These are phyloP conservation scores for Neurospora crassa DNA, from an alignment of 2,329 filamentous ascomycete genomes.

Conservation along the genomic window DNA sequence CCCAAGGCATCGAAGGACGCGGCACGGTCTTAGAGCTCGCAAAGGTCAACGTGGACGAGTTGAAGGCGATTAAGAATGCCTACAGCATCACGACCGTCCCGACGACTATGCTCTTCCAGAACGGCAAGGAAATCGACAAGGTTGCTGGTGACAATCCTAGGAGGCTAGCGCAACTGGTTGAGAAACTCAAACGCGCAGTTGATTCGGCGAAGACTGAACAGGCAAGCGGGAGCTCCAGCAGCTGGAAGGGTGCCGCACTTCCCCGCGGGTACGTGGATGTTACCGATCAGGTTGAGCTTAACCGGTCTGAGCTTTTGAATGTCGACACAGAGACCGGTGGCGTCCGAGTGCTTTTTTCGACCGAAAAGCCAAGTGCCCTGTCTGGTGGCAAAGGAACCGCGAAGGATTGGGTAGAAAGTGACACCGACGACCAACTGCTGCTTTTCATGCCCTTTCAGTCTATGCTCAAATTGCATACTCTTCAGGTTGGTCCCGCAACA, in stretches of 20 bases:
- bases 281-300: constrained; percentile 69
- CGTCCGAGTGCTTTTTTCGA: constrained; percentile 66
- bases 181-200: constrained; percentile 61
- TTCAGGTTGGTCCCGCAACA: constrained; percentile 41
- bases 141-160: constrained; percentile 65
- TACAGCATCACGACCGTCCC: constrained; percentile 73
- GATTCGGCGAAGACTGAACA: constrained; percentile 38
- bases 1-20: constrained; percentile 54
- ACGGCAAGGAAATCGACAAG: constrained; percentile 56
- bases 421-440: constrained; percentile 94
- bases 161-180: constrained; percentile 61
- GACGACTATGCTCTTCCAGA: constrained; percentile 84
- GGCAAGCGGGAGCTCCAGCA: constrained; percentile 32
- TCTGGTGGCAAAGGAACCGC: constrained; percentile 43
- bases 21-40: constrained; percentile 69
- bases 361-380: constrained; percentile 54
- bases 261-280: constrained; percentile 79
- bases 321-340: constrained; percentile 66
- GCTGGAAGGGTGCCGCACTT: constrained; percentile 66
- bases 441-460: constrained; percentile 85
- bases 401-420: constrained; percentile 88
- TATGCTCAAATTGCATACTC: constrained; percentile 79
- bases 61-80: constrained; percentile 61
- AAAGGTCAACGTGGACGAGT: constrained; percentile 76
- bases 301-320: constrained; percentile 80